These are phyloP conservation scores for Moesziomyces sp. DNA, from an alignment of 1,284 basidiomycete genomes.

Conservation along the genomic window DNA sequence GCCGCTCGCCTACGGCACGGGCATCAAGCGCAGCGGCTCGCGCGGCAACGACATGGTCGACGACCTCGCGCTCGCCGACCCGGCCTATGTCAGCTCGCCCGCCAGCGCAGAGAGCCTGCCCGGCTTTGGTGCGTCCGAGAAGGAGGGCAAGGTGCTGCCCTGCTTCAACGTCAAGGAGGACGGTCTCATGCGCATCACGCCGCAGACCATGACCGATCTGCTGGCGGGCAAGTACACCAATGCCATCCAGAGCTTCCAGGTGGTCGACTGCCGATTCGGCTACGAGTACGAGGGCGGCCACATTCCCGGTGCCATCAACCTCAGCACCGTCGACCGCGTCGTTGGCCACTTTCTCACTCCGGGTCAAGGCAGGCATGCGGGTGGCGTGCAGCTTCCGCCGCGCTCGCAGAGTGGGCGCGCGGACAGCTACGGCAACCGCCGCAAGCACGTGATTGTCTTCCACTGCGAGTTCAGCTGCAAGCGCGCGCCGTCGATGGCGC, in stretches of 20 bases:
- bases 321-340: constrained; percentile 83
- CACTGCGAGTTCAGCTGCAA: constrained; percentile 98
- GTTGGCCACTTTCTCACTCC: constrained; percentile 81
- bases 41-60: constrained; percentile 40
- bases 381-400: constrained; percentile 44
- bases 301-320: constrained; percentile 88
- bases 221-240: constrained; percentile 59
- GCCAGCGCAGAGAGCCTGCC: constrained; percentile 50
- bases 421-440: constrained; percentile 69
- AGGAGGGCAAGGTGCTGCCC: constrained; percentile 87
- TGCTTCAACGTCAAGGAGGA: constrained; percentile 94
- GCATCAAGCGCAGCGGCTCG: constrained; percentile 45
- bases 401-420: constrained; percentile 78
- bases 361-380: constrained; percentile 69
- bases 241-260: constrained; percentile 59
- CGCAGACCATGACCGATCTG: constrained; percentile 72
- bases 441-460: constrained; percentile 88
- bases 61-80: constrained; percentile 36
- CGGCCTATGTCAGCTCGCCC: constrained; percentile 23
- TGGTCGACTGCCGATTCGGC: constrained; percentile 97
- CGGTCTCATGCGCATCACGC: constrained; percentile 89
- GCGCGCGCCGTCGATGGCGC: constrained; percentile 95
- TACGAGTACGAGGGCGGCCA: constrained; percentile 97
- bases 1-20: constrained; percentile 57
- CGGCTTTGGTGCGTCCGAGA: constrained; percentile 63